These are phyloP conservation scores for Colletotrichum cordylinicola DNA, from an alignment of 2,329 filamentous ascomycete species.

Conservation along the genomic window DNA sequence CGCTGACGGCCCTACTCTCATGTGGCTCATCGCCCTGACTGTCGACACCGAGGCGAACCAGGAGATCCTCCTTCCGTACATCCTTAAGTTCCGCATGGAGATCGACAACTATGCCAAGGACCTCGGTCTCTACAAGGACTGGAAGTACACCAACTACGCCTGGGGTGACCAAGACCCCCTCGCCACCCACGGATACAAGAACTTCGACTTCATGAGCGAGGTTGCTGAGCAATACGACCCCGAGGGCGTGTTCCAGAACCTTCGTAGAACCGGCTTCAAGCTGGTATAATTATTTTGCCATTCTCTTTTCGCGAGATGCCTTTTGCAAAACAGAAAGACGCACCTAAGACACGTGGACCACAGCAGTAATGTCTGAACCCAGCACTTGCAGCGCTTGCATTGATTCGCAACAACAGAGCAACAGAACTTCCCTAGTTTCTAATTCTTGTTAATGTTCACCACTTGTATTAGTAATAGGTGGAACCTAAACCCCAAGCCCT, in stretches of 20 bases:
- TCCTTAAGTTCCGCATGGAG: conserved; percentile 27
- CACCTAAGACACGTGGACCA: neutral
- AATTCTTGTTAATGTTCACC: neutral
- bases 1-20: conserved; percentile 37
- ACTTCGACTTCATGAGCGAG: conserved; percentile 33
- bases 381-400: neutral
- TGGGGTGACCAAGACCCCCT: conserved; percentile 42
- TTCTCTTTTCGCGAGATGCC: neutral
- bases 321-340: neutral
- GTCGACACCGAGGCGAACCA: conserved; percentile 41
- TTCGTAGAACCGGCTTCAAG: conserved; percentile 32
- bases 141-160: conserved; percentile 51
- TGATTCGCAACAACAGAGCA: neutral
- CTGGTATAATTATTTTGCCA: neutral
- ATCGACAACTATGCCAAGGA: conserved; percentile 31
- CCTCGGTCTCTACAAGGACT: conserved; percentile 35
- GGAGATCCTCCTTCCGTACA: conserved; percentile 34
- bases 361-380: neutral
- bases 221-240: conserved; percentile 38
- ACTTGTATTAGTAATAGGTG: neutral
- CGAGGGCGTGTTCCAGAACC: conserved; percentile 37
- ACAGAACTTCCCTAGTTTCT: neutral
- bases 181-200: conserved; percentile 39
- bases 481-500: neutral
- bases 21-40: conserved; percentile 42